Conservation (phyloP, 2,329 filamentous ascomycete genomes). For the Didymella exigua region DNA sequence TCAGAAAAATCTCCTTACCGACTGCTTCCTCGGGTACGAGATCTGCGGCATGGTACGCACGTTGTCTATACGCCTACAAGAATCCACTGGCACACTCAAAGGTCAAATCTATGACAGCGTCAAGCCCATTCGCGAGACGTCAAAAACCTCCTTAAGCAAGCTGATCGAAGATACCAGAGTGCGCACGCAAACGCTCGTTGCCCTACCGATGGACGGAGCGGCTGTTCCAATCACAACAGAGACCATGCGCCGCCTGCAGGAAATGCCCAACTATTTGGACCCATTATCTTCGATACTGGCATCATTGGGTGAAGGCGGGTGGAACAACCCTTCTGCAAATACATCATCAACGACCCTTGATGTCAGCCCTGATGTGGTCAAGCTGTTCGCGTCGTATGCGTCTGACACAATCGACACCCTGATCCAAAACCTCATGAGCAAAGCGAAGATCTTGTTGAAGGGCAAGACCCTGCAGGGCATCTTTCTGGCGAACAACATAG, state of each 20-base stretch:
- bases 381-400: slow-evolving; percentile 89
- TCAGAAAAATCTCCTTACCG: slow-evolving; percentile 81
- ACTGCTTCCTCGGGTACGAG: slow-evolving; percentile 95
- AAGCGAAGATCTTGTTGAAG: slow-evolving; percentile 74
- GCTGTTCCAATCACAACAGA: slow-evolving; percentile 79
- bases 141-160: slow-evolving; percentile 81
- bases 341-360: slow-evolving; percentile 73
- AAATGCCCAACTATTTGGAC: slow-evolving; percentile 83
- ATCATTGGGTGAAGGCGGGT: slow-evolving; percentile 90
- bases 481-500: slow-evolving; percentile 87
- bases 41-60: slow-evolving; percentile 87
- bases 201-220: slow-evolving; percentile 77
- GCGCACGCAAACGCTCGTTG: slow-evolving; percentile 67
- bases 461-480: slow-evolving; percentile 78
- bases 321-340: slow-evolving; percentile 63
- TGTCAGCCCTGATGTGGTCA: slow-evolving; percentile 82
- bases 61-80: slow-evolving; percentile 79
- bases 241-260: slow-evolving; percentile 83
- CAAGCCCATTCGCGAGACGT: slow-evolving; percentile 89
- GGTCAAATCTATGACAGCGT: slow-evolving; percentile 80
- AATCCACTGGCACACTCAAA: slow-evolving; percentile 84
- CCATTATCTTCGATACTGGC: slow-evolving; percentile 90
- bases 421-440: slow-evolving; percentile 74
- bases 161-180: slow-evolving; percentile 82
- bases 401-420: slow-evolving; percentile 85